Percentiles rank a stretch among this genome's conserved stretches.
phyloP scores from a whole-genome alignment of 805 yeast genomes.

The Trichomonascus vanleenenianus region DNA sequence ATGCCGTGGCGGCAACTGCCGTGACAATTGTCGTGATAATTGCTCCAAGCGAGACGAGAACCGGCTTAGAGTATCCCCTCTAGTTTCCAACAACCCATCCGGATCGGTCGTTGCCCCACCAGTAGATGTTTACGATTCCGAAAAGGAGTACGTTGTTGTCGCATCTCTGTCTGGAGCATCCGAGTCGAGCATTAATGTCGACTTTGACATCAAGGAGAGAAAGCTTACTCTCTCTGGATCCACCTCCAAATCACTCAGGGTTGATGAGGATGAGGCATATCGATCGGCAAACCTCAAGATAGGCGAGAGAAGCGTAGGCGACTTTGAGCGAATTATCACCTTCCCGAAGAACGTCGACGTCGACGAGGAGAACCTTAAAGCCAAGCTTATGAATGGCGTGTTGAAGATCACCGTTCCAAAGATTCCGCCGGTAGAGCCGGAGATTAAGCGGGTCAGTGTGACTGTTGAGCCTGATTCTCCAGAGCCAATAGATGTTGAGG shows the following conservation, averaged over 20 bases:
- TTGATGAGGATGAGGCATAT: conserved; percentile 28
- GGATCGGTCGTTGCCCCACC: conserved; percentile 41
- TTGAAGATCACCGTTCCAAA: conserved; percentile 48
- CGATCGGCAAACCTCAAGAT: conserved; percentile 36
- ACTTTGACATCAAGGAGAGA: conserved; percentile 50
- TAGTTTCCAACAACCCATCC: background rate
- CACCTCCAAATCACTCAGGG: background rate
- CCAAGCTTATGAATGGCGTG: conserved; percentile 47
- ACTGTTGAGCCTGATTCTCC: conserved; percentile 18
- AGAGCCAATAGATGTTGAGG: conserved; percentile 2
- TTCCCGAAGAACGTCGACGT: conserved; percentile 48
- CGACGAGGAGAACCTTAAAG: conserved; percentile 46
- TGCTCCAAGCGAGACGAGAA: too few relatives aligned
- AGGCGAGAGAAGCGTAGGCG: conserved; percentile 49
- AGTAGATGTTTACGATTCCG: conserved; percentile 48
- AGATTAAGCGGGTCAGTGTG: conserved; percentile 23
- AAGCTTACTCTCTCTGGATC: conserved; percentile 46
- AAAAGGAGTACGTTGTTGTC: conserved; percentile 39
- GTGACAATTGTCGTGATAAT: too few relatives aligned
- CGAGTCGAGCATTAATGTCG: conserved; percentile 44
- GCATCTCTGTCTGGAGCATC: conserved; percentile 54
- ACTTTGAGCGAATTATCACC: conserved; percentile 48
- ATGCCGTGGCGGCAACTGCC: too few relatives aligned
- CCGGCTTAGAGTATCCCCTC: too few relatives aligned
- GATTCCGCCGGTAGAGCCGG: conserved; percentile 25